phyloP scores from a whole-genome alignment of 805 yeast genomes.

The Schwanniomyces occidentalis region DNA sequence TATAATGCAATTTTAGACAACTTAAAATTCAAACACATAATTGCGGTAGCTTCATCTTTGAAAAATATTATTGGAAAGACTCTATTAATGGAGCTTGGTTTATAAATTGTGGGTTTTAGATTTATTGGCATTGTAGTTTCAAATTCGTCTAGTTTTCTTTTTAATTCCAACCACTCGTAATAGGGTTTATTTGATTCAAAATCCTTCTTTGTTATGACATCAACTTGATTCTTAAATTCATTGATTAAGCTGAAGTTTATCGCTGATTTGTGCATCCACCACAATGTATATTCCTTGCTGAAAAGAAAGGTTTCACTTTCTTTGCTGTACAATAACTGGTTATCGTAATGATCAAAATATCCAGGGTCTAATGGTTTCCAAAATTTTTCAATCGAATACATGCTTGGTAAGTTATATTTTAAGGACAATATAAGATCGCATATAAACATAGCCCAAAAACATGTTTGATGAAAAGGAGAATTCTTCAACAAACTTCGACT shows the following conservation, averaged over 20 bases:
- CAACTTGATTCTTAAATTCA: slow-evolving; percentile 26
- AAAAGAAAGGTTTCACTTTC: slow-evolving; percentile 2
- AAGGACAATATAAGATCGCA: slow-evolving; percentile 37
- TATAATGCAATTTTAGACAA: slow-evolving; percentile 31
- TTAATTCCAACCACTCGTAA: slow-evolving; percentile 29
- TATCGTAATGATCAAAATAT: slow-evolving; percentile 24
- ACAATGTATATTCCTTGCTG: slow-evolving; percentile 21
- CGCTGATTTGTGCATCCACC: slow-evolving; percentile 38
- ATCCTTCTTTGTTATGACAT: slow-evolving; percentile 28
- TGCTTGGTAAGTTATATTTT: slow-evolving; percentile 29
- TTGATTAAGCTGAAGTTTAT: slow-evolving; percentile 27
- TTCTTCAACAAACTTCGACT: slow-evolving; percentile 22
- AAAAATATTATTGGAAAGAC: slow-evolving; percentile 35
- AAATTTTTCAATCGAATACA: slow-evolving; percentile 29
- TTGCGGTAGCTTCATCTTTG: slow-evolving; percentile 37
- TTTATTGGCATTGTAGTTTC: slow-evolving; percentile 27
- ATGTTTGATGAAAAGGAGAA: slow-evolving; percentile 31
- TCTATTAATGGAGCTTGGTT: slow-evolving; percentile 20
- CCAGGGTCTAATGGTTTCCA: slow-evolving; percentile 36
- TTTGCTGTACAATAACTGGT: slow-evolving; percentile 2
- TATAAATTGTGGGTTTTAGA: slow-evolving; percentile 33
- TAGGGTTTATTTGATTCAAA: slow-evolving; percentile 21
- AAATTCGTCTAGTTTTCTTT: slow-evolving; percentile 25
- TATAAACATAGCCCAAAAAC: slow-evolving; percentile 38
- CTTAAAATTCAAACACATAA: slow-evolving; percentile 28